These are phyloP conservation scores for Rhizopus microsporus DNA, from an alignment of 371 early-diverging fungal genomes.

Conservation along the genomic window DNA sequence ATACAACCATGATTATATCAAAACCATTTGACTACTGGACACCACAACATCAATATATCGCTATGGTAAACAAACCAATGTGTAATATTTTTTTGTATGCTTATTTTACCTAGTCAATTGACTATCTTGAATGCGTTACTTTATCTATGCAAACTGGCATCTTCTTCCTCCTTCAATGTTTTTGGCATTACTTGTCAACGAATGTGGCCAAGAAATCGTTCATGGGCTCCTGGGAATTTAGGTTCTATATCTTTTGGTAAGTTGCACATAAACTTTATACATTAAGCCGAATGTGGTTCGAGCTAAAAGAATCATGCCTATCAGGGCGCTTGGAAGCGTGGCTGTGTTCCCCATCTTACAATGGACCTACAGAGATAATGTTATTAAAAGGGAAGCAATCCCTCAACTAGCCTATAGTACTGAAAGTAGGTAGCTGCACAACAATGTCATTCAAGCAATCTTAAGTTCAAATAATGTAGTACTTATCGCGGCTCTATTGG, in stretches of 20 bases:
- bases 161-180: conserved; percentile 42
- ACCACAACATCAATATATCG: conserved; percentile 28
- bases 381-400: conserved; percentile 31
- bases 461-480: conserved; percentile 19
- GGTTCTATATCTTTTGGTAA: conserved; percentile 41
- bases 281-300: neutral
- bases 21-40: conserved; percentile 46
- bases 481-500: conserved; percentile 35
- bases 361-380: conserved; percentile 35
- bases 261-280: neutral
- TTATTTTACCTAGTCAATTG: conserved; percentile 33
- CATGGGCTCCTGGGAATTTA: conserved; percentile 45
- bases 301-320: neutral
- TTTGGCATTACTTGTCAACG: conserved; percentile 46
- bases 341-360: conserved; percentile 51
- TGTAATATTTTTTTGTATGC: conserved; percentile 15
- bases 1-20: conserved; percentile 22
- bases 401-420: conserved; percentile 49
- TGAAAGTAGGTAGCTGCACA: conserved; percentile 29
- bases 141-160: conserved; percentile 35
- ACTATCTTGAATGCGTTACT: conserved; percentile 34
- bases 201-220: conserved; percentile 40
- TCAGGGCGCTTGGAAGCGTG: conserved; percentile 42
- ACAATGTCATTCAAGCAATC: neutral
- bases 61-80: conserved; percentile 27